Percentiles rank a stretch among this genome's conserved stretches.
Conservation (phyloP, 2,329 filamentous ascomycete species). For the Coniella vitis region DNA sequence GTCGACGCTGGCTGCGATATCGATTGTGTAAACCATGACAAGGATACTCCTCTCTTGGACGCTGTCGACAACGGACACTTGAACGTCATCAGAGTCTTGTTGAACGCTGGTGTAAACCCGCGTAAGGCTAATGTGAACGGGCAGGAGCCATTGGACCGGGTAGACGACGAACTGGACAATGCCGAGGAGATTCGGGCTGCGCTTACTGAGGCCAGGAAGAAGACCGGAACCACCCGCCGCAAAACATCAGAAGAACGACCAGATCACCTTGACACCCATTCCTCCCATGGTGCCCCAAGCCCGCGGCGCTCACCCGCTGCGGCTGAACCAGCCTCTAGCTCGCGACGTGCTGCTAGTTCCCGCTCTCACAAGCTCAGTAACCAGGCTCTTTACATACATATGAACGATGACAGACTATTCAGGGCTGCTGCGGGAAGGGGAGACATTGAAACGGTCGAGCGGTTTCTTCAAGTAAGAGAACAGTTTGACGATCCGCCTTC, state of each 20-base stretch:
- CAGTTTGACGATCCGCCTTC: slow-evolving; percentile 70
- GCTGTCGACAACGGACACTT: slow-evolving; percentile 93
- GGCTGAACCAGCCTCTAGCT: slow-evolving; percentile 22
- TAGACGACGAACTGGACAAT: slow-evolving; percentile 68
- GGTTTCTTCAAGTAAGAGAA: slow-evolving; percentile 55
- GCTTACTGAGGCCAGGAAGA: slow-evolving; percentile 54
- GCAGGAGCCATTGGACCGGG: slow-evolving; percentile 81
- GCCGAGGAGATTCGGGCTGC: slow-evolving; percentile 70
- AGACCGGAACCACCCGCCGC: slow-evolving; percentile 44
- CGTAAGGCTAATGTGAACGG: slow-evolving; percentile 87
- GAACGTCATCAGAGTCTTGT: slow-evolving; percentile 75
- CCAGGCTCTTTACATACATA: slow-evolving; percentile 54
- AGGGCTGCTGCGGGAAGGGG: slow-evolving; percentile 53
- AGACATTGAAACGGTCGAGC: slow-evolving; percentile 54
- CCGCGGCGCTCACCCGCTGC: slow-evolving; percentile 48
- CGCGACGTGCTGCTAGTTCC: slow-evolving; percentile 47
- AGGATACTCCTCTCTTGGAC: slow-evolving; percentile 90
- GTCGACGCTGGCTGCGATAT: slow-evolving; percentile 79
- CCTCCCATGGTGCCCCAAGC: slow-evolving; percentile 50
- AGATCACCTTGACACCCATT: slow-evolving; percentile 31
- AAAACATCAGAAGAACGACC: slow-evolving; percentile 54
- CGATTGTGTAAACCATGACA: slow-evolving; percentile 71
- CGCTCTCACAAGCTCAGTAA: slow-evolving; percentile 60
- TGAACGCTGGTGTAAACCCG: slow-evolving; percentile 85
- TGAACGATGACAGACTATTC: slow-evolving; percentile 52